Evolutionary conservation across 441 rosid species (phyloP).

Genomic region (Dalechampia spathulata): DNA sequence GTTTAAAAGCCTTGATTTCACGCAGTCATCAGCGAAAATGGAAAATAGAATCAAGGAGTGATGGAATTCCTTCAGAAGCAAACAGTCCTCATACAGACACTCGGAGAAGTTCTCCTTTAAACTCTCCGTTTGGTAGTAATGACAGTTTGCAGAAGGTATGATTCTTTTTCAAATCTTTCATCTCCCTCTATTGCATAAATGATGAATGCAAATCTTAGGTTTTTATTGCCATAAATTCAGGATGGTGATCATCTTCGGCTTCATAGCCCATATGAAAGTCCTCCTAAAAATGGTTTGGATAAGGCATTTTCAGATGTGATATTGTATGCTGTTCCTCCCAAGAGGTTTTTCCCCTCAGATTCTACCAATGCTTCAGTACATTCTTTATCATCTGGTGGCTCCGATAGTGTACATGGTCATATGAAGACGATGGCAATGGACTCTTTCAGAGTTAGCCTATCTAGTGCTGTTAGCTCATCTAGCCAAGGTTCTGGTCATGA

Average conservation of each 20-base stretch:
- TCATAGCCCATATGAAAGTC: conserved; percentile 88
- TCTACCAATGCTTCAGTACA: conserved; percentile 71
- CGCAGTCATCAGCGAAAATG: conserved; percentile 67
- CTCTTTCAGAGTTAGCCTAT: conserved; percentile 88
- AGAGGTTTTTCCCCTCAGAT: conserved; percentile 69
- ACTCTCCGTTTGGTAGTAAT: conserved; percentile 88
- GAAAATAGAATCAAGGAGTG: conserved; percentile 92
- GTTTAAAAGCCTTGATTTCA: conserved; percentile 84
- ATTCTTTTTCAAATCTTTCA: conserved; percentile 3
- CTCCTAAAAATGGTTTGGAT: conserved; percentile 76
- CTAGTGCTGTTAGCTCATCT: conserved; percentile 97
- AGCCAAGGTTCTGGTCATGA: conserved; percentile 99
- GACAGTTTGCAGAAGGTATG: conserved; percentile 82
- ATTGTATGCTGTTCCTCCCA: conserved; percentile 70
- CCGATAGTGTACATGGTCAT: conserved; percentile 77
- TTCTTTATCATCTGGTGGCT: conserved; percentile 86
- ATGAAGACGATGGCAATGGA: conserved; percentile 59
- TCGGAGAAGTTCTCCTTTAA: conserved; percentile 87
- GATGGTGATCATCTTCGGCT: conserved; percentile 68
- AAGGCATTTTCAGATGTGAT: conserved; percentile 79
- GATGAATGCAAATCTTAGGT: conserved; percentile 10
- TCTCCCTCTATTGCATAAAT: conserved; percentile 1
- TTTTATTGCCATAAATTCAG: conserved; percentile 33
- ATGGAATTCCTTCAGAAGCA: conserved; percentile 85
- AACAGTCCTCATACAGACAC: conserved; percentile 88